These are phyloP conservation scores for Ceratocystis lukuohia DNA, from an alignment of 2,329 filamentous ascomycete genomes.

Conservation along the genomic window DNA sequence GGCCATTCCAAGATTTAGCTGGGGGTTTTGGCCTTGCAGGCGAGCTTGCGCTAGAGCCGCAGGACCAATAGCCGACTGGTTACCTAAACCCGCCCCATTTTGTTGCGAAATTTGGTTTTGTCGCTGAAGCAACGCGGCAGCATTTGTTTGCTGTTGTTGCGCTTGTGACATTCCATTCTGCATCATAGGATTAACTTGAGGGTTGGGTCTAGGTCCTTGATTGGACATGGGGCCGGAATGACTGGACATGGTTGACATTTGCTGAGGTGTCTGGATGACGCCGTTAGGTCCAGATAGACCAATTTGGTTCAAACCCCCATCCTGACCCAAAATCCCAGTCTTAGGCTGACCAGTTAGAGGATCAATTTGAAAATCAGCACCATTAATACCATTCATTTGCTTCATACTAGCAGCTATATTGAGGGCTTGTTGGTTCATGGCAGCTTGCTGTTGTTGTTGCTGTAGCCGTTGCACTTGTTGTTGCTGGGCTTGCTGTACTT, in stretches of 20 bases:
- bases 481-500: conserved; percentile 27
- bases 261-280: conserved; percentile 4
- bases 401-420: conserved; percentile 31
- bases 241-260: conserved; percentile 5
- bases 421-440: conserved; percentile 25
- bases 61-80: neutral
- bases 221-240: conserved; percentile 4
- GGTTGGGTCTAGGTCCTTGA: conserved; percentile 1
- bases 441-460: conserved; percentile 27
- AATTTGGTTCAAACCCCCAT: conserved; percentile 4
- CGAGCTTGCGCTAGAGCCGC: neutral
- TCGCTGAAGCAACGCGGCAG: neutral
- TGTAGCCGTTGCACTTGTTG: conserved; percentile 24
- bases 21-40: conserved; percentile 5
- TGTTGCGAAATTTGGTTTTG: conserved; percentile 8
- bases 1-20: conserved; percentile 1
- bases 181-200: neutral
- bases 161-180: conserved; percentile 1
- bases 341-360: conserved; percentile 1
- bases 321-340: neutral
- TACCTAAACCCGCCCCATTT: conserved; percentile 24
- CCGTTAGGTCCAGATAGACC: conserved; percentile 3
- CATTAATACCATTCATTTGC: conserved; percentile 39
- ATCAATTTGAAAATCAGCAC: conserved; percentile 22
- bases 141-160: conserved; percentile 7